Evolutionary conservation across 768 basidiomycete species (phyloP).

Genomic region (Lactarius hatsudake): DNA sequence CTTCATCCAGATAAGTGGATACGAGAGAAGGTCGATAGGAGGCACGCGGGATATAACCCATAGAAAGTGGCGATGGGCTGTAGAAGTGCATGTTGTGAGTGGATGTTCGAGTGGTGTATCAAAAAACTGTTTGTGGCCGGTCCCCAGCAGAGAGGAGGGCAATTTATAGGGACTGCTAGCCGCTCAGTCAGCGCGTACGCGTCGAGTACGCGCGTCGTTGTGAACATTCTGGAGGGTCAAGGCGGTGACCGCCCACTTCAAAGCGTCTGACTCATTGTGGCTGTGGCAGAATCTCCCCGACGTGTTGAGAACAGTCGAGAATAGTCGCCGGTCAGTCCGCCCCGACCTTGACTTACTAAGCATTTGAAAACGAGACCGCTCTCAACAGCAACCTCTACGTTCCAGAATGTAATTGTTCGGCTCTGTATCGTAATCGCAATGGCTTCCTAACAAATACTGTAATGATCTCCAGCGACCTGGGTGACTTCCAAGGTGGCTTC

Average conservation of each 20-base stretch:
- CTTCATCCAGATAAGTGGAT: neutral
- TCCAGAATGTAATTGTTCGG: neutral
- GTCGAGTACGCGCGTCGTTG: slow-evolving; percentile 23
- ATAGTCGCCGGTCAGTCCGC: no score
- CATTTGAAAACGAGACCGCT: no score
- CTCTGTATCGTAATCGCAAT: neutral
- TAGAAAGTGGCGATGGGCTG: neutral
- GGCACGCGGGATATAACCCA: neutral
- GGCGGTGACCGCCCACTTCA: neutral
- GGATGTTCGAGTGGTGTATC: neutral
- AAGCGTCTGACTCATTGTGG: neutral
- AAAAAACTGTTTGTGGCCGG: neutral
- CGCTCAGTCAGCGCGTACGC: slow-evolving; percentile 21
- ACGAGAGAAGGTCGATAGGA: neutral
- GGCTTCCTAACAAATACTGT: no score
- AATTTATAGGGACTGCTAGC: slow-evolving; percentile 10
- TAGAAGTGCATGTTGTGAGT: slow-evolving; percentile 15
- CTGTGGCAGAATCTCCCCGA: no score
- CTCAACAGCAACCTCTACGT: no score
- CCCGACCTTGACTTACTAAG: no score
- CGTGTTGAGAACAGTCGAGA: neutral
- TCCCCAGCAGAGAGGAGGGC: neutral
- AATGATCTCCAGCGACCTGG: no score
- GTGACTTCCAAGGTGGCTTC: no score
- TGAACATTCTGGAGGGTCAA: neutral